Evolutionary conservation across 179 eudicot genomes (phyloP), one percentile per base, ranked within the genome.

Genomic region (Beta corolliflora): DNA sequence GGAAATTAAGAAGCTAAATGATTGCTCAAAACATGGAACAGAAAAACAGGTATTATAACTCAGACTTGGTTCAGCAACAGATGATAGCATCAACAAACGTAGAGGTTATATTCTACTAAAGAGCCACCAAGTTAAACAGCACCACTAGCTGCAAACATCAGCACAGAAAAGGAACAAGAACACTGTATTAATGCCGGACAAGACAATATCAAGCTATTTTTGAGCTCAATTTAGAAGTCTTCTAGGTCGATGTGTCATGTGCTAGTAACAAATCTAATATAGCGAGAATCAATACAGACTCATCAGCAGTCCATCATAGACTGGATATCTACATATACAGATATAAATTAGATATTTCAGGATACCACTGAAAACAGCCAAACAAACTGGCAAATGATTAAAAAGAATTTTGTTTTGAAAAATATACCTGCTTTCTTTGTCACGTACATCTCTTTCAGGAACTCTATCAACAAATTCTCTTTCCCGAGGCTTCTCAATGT

Each of bases 381-480:
- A 10, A 63, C 53, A 56, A 76, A 77, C 36, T 44, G 11, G 66
- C 9, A n/a, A 18, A 45, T 14, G 21, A 36, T 21, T 31, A 31
- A 14, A 55, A 29, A 29, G 31, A 29, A 29, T 1, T 14, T 14
- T 3, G 5, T 52, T 29, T 68, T 44, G 7, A 45, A 80, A 73
- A 25, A 56, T 55, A 56, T 85, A 85, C 87, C 87, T 85, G 85
- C 64, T 85, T 52, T 81, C 87, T 82, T 77, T 85, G 64, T 79
- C 84, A 64, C 75, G 87, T 64, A 66, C 54, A 44, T 85, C 87
- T 73, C 75, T 84, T 10, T 84, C 86, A 59, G 61, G 81, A 66
- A 77, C 64, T 74, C 56, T 82, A 25, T 82, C 84, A 90, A 92
- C 87, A 84, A 46, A 84, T 69, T 90, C 93, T 44, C 69, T 88